These are phyloP conservation scores for Verticillium klebahnii DNA, from an alignment of 2,329 filamentous ascomycete species.

Conservation along the genomic window DNA sequence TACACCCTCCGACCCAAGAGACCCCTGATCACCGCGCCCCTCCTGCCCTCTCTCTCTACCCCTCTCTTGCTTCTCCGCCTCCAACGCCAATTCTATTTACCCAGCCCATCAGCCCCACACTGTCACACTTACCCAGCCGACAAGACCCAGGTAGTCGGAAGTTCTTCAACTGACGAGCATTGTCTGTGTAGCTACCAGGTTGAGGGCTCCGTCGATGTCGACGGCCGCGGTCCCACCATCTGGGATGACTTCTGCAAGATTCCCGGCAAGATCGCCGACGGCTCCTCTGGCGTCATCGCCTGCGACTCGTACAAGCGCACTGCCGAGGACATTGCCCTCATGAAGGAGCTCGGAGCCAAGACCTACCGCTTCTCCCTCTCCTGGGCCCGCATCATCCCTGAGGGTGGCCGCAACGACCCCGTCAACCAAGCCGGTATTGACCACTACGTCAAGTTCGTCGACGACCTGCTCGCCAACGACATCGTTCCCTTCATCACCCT, in stretches of 20 bases:
- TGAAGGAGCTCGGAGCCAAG: conserved; percentile 68
- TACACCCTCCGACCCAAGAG: background rate
- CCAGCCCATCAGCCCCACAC: background rate
- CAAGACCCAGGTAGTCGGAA: background rate
- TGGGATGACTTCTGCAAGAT: conserved; percentile 87
- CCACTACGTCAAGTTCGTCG: conserved; percentile 74
- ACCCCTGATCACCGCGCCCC: background rate
- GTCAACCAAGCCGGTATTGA: conserved; percentile 74
- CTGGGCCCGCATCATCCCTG: conserved; percentile 79
- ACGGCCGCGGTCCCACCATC: conserved; percentile 77
- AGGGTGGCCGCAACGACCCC: conserved; percentile 78
- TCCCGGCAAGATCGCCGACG: conserved; percentile 78
- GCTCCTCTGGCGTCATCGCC: conserved; percentile 68
- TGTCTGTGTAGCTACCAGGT: conserved; percentile 68
- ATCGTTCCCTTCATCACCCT: conserved; percentile 80
- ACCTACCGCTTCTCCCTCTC: conserved; percentile 83
- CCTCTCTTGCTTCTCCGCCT: background rate
- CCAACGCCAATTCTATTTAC: background rate
- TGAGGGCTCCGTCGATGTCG: conserved; percentile 69
- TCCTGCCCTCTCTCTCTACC: background rate
- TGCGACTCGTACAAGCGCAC: conserved; percentile 86
- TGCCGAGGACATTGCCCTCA: conserved; percentile 68
- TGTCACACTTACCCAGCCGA: background rate
- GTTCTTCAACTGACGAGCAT: conserved; percentile 3
- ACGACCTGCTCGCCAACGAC: conserved; percentile 69